Evolutionary conservation across 805 yeast species (phyloP).

Genomic region (Starmerella bombi): DNA sequence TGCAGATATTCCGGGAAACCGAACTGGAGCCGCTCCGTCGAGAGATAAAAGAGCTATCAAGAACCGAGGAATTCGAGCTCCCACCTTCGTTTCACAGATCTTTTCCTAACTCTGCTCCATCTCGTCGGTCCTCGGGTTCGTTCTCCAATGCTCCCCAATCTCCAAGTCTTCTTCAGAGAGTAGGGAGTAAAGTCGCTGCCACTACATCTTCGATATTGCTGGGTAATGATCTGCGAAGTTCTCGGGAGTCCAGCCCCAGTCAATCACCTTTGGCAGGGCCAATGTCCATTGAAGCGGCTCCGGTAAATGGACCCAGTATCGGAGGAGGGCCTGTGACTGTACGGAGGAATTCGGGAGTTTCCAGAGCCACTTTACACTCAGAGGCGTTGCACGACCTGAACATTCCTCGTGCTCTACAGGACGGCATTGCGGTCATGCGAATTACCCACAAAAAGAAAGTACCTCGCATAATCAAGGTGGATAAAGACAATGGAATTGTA

Average conservation of each 20-base stretch:
- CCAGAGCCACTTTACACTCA: conserved; percentile 1
- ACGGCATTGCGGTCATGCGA: conserved; percentile 50
- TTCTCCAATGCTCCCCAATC: too few species aligned
- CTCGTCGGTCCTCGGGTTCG: background rate
- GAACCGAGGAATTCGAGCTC: too few species aligned
- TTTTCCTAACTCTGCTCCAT: background rate
- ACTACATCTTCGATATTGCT: conserved; percentile 8
- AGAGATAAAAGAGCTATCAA: conserved; percentile 8
- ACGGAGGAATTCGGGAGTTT: conserved; percentile 20
- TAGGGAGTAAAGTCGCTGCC: conserved; percentile 10
- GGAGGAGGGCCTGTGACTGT: conserved; percentile 20
- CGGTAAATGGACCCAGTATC: background rate
- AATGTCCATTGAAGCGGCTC: background rate
- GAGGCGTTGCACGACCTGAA: conserved; percentile 1
- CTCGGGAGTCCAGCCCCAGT: background rate
- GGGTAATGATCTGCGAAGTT: background rate
- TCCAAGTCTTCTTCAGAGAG: conserved; percentile 9
- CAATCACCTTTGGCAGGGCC: background rate
- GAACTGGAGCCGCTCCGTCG: conserved; percentile 11
- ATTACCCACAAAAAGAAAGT: conserved; percentile 59
- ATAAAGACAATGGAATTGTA: conserved; percentile 41
- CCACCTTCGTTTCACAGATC: background rate
- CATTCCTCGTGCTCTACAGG: conserved; percentile 15
- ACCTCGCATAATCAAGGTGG: conserved; percentile 43
- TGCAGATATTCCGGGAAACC: conserved; percentile 8